A percentile compares a stretch with the other conserved stretches of the same genome.
Conservation (phyloP, 2,329 filamentous ascomycete species). For the Colletotrichum spinosum region DNA sequence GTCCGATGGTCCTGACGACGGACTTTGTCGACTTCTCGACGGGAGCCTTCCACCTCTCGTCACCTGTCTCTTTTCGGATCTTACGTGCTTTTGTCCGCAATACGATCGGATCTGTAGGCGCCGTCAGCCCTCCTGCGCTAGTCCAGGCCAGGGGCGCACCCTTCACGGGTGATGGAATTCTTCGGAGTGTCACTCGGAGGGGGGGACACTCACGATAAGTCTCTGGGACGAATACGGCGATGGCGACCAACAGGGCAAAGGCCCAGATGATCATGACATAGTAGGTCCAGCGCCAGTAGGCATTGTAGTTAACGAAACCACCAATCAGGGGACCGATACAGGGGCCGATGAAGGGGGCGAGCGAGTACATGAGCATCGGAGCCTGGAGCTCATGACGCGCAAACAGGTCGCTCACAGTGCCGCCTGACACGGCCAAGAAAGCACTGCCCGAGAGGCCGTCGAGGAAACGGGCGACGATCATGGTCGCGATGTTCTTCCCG, state of each 20-base stretch:
- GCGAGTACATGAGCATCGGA: constrained; percentile 86
- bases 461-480: constrained; percentile 83
- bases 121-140: constrained; percentile 19
- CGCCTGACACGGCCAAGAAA: constrained; percentile 81
- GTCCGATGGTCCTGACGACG: constrained; percentile 69
- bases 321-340: constrained; percentile 72
- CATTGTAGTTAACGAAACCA: constrained; percentile 84
- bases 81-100: constrained; percentile 77
- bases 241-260: constrained; percentile 69
- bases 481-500: constrained; percentile 83
- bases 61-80: constrained; percentile 80
- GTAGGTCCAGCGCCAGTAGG: constrained; percentile 84
- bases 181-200: neutral
- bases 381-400: constrained; percentile 74
- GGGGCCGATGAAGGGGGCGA: constrained; percentile 73
- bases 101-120: constrained; percentile 68
- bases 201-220: constrained; percentile 74
- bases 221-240: constrained; percentile 83
- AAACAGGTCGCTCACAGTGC: constrained; percentile 87
- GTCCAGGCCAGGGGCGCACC: constrained; percentile 17
- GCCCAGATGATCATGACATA: constrained; percentile 89
- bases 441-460: constrained; percentile 77
- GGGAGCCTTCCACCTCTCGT: constrained; percentile 79
- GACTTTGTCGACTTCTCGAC: constrained; percentile 80
- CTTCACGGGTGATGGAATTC: constrained; percentile 5